Evolutionary conservation across 169 alveolate genomes (phyloP).

Genomic region (Plasmodium inui): DNA sequence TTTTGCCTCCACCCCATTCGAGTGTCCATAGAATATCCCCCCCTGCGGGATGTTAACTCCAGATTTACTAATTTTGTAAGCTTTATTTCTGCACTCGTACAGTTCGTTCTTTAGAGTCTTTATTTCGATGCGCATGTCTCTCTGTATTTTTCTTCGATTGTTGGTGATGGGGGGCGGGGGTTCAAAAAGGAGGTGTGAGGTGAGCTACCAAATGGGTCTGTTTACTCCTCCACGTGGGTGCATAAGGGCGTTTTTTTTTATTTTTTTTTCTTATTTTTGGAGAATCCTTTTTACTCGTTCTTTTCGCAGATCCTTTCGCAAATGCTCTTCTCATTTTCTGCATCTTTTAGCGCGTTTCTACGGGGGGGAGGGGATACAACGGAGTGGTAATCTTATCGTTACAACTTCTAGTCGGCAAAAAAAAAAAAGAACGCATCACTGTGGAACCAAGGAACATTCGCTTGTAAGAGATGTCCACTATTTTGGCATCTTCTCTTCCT

Average conservation of each 20-base stretch:
- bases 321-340: constrained; percentile 56
- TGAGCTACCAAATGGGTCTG: not conserved
- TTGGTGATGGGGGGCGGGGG: not conserved
- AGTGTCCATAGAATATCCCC: not conserved
- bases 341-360: constrained; percentile 41
- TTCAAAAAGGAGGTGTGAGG: not conserved
- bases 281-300: constrained; percentile 28
- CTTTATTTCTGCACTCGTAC: constrained; percentile 49
- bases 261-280: not conserved
- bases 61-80: constrained; percentile 13
- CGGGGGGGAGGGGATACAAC: not conserved
- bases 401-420: not conserved
- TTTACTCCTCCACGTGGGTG: not conserved
- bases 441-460: not conserved
- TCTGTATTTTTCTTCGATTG: constrained; percentile 35
- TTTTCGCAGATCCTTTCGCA: constrained; percentile 45
- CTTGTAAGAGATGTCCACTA: not conserved
- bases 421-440: not conserved
- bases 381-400: not conserved
- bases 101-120: constrained; percentile 52
- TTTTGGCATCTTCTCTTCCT: not conserved
- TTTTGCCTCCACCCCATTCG: not conserved
- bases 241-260: not conserved
- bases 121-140: constrained; percentile 43
- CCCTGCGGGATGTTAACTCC: not conserved